Evolutionary conservation across 2,329 filamentous ascomycete species (phyloP).

Genomic region (Phialophora expanda): DNA sequence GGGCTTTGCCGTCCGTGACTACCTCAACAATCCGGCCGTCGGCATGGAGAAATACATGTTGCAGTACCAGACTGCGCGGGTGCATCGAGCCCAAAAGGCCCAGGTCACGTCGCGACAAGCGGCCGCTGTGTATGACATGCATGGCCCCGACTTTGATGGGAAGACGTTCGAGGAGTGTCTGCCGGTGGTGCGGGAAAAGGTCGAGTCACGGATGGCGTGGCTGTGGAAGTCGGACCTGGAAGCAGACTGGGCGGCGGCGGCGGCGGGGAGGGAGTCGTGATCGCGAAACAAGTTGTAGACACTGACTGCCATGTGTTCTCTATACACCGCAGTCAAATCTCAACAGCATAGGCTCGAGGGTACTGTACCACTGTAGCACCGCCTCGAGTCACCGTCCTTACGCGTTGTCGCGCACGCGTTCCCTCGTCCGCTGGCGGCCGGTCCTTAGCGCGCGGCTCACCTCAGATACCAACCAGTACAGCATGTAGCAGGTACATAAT

Average conservation of each 20-base stretch:
- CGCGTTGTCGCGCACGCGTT: neutral
- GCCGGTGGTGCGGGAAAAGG: conserved; percentile 15
- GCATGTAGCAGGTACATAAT: too few species aligned
- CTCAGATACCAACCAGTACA: too few species aligned
- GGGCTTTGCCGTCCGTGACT: conserved; percentile 17
- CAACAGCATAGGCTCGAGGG: too few species aligned
- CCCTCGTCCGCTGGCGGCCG: neutral
- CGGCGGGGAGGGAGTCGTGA: neutral
- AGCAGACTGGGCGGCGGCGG: conserved; percentile 16
- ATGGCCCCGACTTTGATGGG: conserved; percentile 18
- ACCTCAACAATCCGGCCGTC: conserved; percentile 6
- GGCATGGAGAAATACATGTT: conserved; percentile 6
- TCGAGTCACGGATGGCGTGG: conserved; percentile 18
- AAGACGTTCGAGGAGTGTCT: conserved; percentile 19
- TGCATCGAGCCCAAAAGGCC: conserved; percentile 17
- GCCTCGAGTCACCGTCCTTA: too few species aligned
- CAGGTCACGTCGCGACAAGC: conserved; percentile 19
- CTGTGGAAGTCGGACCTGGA: conserved; percentile 18
- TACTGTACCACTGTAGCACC: too few species aligned
- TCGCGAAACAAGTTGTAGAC: too few species aligned
- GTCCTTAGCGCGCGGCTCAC: neutral
- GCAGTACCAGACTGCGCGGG: conserved; percentile 12
- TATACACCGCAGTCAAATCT: too few species aligned
- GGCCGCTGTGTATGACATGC: conserved; percentile 19
- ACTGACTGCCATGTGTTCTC: too few species aligned